These are phyloP conservation scores for Inonotus hispidus DNA, from an alignment of 1,284 basidiomycete species.

Conservation along the genomic window DNA sequence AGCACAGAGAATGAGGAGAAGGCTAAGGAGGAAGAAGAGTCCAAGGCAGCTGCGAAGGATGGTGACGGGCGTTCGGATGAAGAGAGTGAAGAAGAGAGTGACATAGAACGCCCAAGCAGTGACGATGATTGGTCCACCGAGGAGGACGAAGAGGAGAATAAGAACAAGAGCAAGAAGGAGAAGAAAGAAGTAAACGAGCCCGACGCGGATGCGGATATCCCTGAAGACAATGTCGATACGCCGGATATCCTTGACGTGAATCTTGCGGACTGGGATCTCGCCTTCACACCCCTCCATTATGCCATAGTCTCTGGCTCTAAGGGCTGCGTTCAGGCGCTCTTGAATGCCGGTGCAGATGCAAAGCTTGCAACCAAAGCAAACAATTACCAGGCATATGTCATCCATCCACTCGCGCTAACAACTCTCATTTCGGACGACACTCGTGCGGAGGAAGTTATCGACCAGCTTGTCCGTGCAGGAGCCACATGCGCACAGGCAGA, in stretches of 20 bases:
- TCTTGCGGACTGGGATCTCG: constrained; percentile 51
- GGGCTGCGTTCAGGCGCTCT: constrained; percentile 39
- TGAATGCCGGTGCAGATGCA: constrained; percentile 39
- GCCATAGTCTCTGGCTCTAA: constrained; percentile 44
- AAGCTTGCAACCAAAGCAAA: constrained; percentile 25
- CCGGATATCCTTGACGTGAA: constrained; percentile 52
- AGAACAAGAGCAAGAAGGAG: constrained; percentile 22
- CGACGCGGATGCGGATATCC: constrained; percentile 32
- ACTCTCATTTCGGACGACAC: constrained; percentile 42
- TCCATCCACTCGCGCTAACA: constrained; percentile 46
- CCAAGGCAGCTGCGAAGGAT: not conserved
- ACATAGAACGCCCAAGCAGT: constrained; percentile 25
- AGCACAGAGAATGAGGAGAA: constrained; percentile 35
- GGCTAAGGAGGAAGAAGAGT: constrained; percentile 31
- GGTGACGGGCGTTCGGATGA: constrained; percentile 19
- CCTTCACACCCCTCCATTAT: constrained; percentile 46
- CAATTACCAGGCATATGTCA: constrained; percentile 22
- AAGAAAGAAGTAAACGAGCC: constrained; percentile 21
- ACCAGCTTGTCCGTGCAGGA: constrained; percentile 42
- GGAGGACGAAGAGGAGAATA: constrained; percentile 21
- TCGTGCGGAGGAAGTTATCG: constrained; percentile 37
- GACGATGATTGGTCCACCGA: constrained; percentile 32
- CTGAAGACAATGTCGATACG: constrained; percentile 41
- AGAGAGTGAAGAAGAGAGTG: constrained; percentile 22
- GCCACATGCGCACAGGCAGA: constrained; percentile 47